Percentiles rank a stretch among this genome's conserved stretches.
Conservation (phyloP, 1,284 basidiomycete genomes). For the Melampsora medusae region DNA sequence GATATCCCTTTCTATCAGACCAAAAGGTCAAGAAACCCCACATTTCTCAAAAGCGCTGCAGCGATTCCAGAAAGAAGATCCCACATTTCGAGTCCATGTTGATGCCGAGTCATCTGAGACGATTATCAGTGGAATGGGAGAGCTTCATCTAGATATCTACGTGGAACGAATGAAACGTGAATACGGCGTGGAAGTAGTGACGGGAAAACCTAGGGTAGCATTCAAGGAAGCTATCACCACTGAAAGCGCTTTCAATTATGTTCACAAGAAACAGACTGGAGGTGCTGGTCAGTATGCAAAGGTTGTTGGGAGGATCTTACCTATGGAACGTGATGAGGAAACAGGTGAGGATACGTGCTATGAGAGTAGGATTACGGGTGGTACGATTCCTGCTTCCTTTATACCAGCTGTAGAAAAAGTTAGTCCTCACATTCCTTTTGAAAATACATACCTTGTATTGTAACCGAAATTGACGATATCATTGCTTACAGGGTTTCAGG, state of each 20-base stretch:
- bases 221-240: conserved; percentile 92
- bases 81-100: conserved; percentile 95
- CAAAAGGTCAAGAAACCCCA: conserved; percentile 84
- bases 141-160: conserved; percentile 98
- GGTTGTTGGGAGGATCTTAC: conserved; percentile 87
- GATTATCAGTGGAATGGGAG: conserved; percentile 99
- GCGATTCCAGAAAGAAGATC: conserved; percentile 98
- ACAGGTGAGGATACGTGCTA: conserved; percentile 63
- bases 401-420: conserved; percentile 95
- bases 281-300: conserved; percentile 96
- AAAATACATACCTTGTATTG: not conserved
- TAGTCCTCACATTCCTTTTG: conserved; percentile 46
- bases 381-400: conserved; percentile 83
- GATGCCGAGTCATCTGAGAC: conserved; percentile 95
- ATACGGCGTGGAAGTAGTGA: conserved; percentile 89
- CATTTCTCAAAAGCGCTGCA: conserved; percentile 96
- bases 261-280: conserved; percentile 98
- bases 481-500: conserved; percentile 72
- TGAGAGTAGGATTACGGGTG: conserved; percentile 85
- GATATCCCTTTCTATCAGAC: conserved; percentile 90
- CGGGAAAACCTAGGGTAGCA: conserved; percentile 93
- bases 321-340: conserved; percentile 63
- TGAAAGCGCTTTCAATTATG: conserved; percentile 79
- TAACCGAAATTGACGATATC: conserved; percentile 8
- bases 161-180: conserved; percentile 98